Evolutionary conservation across 345 rosid species (phyloP), one percentile per base, ranked within the genome.

Genomic region (Populus pruinosa): DNA sequence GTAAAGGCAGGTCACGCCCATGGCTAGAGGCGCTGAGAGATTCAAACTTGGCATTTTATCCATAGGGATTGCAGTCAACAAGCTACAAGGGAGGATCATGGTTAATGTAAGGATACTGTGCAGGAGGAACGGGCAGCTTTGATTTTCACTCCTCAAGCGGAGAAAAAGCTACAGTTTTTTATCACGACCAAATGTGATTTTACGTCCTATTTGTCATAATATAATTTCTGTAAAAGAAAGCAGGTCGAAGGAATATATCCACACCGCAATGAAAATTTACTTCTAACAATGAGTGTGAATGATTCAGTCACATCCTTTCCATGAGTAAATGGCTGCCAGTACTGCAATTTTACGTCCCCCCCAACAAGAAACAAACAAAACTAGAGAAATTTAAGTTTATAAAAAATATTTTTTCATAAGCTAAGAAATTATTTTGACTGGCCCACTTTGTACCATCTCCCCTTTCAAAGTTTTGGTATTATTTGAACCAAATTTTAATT

Each of bases 131-230:
- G 56, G 68, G 20, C 49, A 31, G 55, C 41, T n/a, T 31, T 44
- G 17, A 23, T 43, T 17, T 61, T 71, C 62, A 39, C 72, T 62
- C 70, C 70, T 21, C 53, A 66, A 29, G 71, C 47, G 17, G 76
- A 63, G 66, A 70, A 67, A 41, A 44, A 75, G 68, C 66, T 62
- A 36, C 77, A 75, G 66, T 73, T 82, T 84, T 84, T 77, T 77
- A 72, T 21, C 61, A 71, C 6, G 70, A 49, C 47, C 78, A 2
- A 72, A 73, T 56, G 38, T 49, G 41, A 14, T 59, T 25, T 77
- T 79, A 9, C 41, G 68, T 39, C 69, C 56, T 67, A 25, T 14
- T 69, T 68, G 72, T 78, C 76, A 21, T 59, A 56, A 38, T 67
- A 76, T 72, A 79, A 68, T 63, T 70, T 67, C 21, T 29, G 29